These are phyloP conservation scores for Schizosaccharomyces osmophilus DNA, from an alignment of 805 yeast genomes.

Conservation along the genomic window DNA sequence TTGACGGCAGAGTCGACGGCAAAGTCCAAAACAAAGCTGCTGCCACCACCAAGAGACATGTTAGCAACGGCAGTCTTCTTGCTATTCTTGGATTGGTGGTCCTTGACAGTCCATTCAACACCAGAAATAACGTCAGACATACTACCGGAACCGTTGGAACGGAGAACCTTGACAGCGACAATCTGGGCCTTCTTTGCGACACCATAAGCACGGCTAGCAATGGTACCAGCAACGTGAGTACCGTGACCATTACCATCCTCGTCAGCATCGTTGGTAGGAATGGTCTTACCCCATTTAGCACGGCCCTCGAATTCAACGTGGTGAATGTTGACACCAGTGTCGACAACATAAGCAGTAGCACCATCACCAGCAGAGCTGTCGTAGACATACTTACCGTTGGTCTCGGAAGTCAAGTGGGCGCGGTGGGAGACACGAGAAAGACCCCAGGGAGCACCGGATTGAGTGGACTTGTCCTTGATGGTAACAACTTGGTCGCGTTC, in stretches of 20 bases:
- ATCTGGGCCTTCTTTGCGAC: slow-evolving; percentile 34
- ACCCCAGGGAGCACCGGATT: slow-evolving; percentile 46
- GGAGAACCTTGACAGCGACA: slow-evolving; percentile 37
- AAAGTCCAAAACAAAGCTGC: slow-evolving; percentile 29
- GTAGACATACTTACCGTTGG: slow-evolving; percentile 35
- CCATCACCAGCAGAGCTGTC: slow-evolving; percentile 38
- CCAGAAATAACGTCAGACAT: slow-evolving; percentile 41
- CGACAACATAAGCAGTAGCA: slow-evolving; percentile 31
- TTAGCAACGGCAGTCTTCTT: slow-evolving; percentile 29
- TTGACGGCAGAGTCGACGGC: slow-evolving; percentile 37
- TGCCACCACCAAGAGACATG: slow-evolving; percentile 39
- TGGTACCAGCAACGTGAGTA: slow-evolving; percentile 44
- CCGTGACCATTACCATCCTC: slow-evolving; percentile 40
- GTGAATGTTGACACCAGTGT: slow-evolving; percentile 28
- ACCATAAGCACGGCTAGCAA: slow-evolving; percentile 32
- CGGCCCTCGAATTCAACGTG: slow-evolving; percentile 38
- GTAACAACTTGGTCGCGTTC: slow-evolving; percentile 31
- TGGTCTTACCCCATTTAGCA: slow-evolving; percentile 35
- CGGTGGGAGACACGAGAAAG: slow-evolving; percentile 47
- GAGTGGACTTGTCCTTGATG: slow-evolving; percentile 18
- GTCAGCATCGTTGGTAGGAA: slow-evolving; percentile 23
- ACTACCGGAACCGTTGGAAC: slow-evolving; percentile 33
- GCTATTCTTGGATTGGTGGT: slow-evolving; percentile 11
- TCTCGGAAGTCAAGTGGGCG: slow-evolving; percentile 29
- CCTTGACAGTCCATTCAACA: slow-evolving; percentile 31